phyloP scores from a whole-genome alignment of 2,329 filamentous ascomycete species.

The Colletotrichum sp. region DNA sequence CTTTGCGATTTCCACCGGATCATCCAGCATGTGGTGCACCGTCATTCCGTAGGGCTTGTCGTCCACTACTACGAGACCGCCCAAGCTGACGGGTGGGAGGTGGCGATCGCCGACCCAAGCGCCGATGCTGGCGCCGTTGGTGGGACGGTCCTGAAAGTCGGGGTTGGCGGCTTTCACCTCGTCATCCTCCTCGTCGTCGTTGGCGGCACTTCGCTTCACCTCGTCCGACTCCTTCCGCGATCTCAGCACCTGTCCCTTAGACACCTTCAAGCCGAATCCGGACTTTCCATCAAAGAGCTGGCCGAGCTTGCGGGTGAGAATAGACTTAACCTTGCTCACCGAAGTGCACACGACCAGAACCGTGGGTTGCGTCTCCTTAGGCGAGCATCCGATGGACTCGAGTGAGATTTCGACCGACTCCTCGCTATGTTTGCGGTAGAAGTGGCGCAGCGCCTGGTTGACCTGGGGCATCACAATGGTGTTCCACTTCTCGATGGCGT shows the following conservation, averaged over 20 bases:
- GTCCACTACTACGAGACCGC: constrained; percentile 85
- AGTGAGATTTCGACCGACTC: constrained; percentile 82
- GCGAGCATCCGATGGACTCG: constrained; percentile 73
- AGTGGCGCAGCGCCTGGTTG: constrained; percentile 71
- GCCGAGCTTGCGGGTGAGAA: constrained; percentile 72
- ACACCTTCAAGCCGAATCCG: constrained; percentile 73
- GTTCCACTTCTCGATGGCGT: constrained; percentile 75
- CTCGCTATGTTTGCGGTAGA: constrained; percentile 70
- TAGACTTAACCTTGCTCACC: constrained; percentile 72
- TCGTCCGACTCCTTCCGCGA: constrained; percentile 52
- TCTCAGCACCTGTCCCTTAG: constrained; percentile 69
- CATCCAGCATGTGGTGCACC: constrained; percentile 94
- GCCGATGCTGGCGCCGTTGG: constrained; percentile 91
- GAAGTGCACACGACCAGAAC: constrained; percentile 81
- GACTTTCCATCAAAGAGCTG: constrained; percentile 67
- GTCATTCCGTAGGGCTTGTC: constrained; percentile 90
- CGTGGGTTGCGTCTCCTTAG: constrained; percentile 70
- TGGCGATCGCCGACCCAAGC: constrained; percentile 87
- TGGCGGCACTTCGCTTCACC: constrained; percentile 41
- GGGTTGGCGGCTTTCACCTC: constrained; percentile 64
- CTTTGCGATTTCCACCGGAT: constrained; percentile 50
- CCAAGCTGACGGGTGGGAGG: constrained; percentile 88
- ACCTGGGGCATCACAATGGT: constrained; percentile 73
- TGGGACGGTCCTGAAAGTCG: constrained; percentile 77
- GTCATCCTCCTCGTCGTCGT: constrained; percentile 37